A percentile compares a stretch with the other conserved stretches of the same genome.
These are phyloP conservation scores for Malassezia yamatoensis DNA, from an alignment of 1,284 basidiomycete species.

Conservation along the genomic window DNA sequence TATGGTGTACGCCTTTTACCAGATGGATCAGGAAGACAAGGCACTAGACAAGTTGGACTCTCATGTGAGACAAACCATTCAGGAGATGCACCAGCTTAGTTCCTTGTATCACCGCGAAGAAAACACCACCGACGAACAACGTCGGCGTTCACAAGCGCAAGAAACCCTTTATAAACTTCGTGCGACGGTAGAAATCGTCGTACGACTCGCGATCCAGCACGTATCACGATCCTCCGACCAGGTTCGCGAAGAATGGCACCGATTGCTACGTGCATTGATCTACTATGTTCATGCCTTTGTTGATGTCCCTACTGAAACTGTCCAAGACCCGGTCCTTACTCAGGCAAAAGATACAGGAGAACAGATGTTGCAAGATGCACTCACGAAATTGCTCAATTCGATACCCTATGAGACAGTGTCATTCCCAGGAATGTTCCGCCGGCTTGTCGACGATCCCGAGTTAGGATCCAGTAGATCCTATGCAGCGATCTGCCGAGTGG, in stretches of 20 bases:
- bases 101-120: background rate
- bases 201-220: slow-evolving; percentile 16
- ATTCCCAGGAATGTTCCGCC: slow-evolving; percentile 80
- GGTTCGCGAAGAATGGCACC: slow-evolving; percentile 80
- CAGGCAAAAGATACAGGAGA: background rate
- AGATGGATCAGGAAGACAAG: slow-evolving; percentile 56
- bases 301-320: background rate
- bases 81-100: background rate
- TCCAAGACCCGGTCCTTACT: background rate
- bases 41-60: slow-evolving; percentile 47
- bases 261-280: slow-evolving; percentile 68
- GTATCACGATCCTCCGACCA: slow-evolving; percentile 44
- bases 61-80: slow-evolving; percentile 45
- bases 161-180: slow-evolving; percentile 4
- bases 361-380: slow-evolving; percentile 64
- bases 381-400: slow-evolving; percentile 59
- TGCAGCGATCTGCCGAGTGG: slow-evolving; percentile 77
- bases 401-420: slow-evolving; percentile 72
- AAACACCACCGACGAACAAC: background rate
- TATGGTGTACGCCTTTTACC: slow-evolving; percentile 70
- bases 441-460: slow-evolving; percentile 58
- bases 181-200: slow-evolving; percentile 22
- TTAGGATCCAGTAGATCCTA: slow-evolving; percentile 51
- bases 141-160: background rate
- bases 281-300: slow-evolving; percentile 58